These are phyloP conservation scores for Lophiostoma macrostomum DNA, from an alignment of 495 filamentous ascomycete genomes.

Conservation along the genomic window DNA sequence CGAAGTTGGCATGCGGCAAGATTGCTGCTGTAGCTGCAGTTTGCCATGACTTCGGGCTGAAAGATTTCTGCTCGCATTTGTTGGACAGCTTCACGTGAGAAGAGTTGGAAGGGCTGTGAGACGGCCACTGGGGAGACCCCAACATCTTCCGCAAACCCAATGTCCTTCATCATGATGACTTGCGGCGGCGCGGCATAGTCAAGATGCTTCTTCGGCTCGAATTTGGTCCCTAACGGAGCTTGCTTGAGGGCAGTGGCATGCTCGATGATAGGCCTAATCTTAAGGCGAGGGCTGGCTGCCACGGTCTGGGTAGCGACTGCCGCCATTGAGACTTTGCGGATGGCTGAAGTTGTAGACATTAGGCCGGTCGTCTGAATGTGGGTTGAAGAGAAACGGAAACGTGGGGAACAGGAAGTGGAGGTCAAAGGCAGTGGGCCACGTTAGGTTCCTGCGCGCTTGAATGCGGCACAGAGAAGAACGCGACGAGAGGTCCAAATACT, in stretches of 20 bases:
- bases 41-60: slow-evolving; percentile 58
- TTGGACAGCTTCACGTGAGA: slow-evolving; percentile 62
- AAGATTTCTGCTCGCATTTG: slow-evolving; percentile 67
- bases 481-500: no score
- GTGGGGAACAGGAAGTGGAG: not conserved
- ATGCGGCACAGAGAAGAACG: no score
- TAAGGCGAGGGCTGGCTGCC: slow-evolving; percentile 19
- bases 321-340: slow-evolving; percentile 20
- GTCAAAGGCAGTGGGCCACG: no score
- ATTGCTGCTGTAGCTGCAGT: slow-evolving; percentile 62
- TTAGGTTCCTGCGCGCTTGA: no score
- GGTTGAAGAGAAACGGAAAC: not conserved
- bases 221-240: slow-evolving; percentile 27
- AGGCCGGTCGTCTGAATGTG: slow-evolving; percentile 1
- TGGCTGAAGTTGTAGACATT: not conserved
- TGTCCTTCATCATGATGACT: slow-evolving; percentile 58
- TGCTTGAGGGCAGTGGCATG: slow-evolving; percentile 16
- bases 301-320: slow-evolving; percentile 20
- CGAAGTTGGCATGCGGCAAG: slow-evolving; percentile 64
- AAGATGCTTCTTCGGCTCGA: slow-evolving; percentile 57
- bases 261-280: slow-evolving; percentile 36
- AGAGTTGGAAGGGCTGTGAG: slow-evolving; percentile 71
- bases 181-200: slow-evolving; percentile 51
- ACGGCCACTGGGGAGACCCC: slow-evolving; percentile 67
- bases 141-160: slow-evolving; percentile 52